These are phyloP conservation scores for Exutisphaerella laricina DNA, from an alignment of 2,329 filamentous ascomycete species.

Conservation along the genomic window DNA sequence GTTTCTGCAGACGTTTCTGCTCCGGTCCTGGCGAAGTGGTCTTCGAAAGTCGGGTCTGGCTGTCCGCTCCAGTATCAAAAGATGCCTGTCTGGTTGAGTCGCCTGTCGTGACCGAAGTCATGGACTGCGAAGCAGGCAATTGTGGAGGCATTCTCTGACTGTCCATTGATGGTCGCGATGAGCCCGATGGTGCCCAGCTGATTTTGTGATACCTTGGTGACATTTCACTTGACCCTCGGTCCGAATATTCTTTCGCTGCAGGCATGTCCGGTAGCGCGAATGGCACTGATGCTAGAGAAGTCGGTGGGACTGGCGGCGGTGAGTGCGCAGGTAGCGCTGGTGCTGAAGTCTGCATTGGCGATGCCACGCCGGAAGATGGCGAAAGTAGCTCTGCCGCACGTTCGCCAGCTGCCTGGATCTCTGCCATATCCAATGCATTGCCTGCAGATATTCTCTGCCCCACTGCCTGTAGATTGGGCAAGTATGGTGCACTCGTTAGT, in stretches of 20 bases:
- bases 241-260: conserved; percentile 19
- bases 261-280: conserved; percentile 25
- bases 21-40: conserved; percentile 35
- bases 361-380: conserved; percentile 9
- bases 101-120: conserved; percentile 28
- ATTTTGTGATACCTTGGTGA: conserved; percentile 26
- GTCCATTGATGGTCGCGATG: conserved; percentile 30
- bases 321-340: conserved; percentile 42
- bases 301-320: conserved; percentile 43
- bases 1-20: conserved; percentile 68
- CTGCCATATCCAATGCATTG: conserved; percentile 33
- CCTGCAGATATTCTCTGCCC: conserved; percentile 30
- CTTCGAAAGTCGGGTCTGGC: conserved; percentile 19
- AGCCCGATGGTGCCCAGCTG: conserved; percentile 27
- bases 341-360: conserved; percentile 21
- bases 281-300: conserved; percentile 9
- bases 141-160: conserved; percentile 26
- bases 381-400: conserved; percentile 15
- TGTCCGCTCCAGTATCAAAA: conserved; percentile 23
- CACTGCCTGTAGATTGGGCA: conserved; percentile 17
- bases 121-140: conserved; percentile 30
- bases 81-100: conserved; percentile 28
- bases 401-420: conserved; percentile 31
- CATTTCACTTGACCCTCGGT: conserved; percentile 27
- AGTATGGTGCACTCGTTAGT: conserved; percentile 22